Evolutionary conservation across 2,329 filamentous ascomycete species (phyloP).

Genomic region (Fusarium sp.): DNA sequence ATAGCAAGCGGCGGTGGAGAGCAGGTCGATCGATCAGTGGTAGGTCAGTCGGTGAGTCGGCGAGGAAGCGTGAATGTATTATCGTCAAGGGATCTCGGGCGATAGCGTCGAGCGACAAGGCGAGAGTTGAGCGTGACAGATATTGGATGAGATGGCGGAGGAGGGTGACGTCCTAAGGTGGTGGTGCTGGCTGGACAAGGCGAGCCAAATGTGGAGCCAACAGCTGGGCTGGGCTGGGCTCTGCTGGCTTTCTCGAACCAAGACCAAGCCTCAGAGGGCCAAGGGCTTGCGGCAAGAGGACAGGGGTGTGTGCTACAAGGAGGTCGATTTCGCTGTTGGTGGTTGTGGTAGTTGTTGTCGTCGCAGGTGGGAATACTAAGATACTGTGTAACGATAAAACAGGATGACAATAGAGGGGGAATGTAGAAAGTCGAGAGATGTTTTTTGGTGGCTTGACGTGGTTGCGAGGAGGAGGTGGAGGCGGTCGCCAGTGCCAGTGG

Average conservation of each 20-base stretch:
- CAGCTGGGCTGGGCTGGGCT: conserved; percentile 18
- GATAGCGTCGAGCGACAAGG: not conserved
- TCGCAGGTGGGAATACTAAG: conserved; percentile 19
- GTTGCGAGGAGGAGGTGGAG: conserved; percentile 36
- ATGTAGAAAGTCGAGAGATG: conserved; percentile 19
- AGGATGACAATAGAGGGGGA: conserved; percentile 10
- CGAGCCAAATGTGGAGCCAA: conserved; percentile 33
- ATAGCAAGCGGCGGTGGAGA: conserved; percentile 3
- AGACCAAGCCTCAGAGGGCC: conserved; percentile 15
- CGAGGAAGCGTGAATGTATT: conserved; percentile 7
- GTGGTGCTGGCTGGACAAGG: conserved; percentile 27
- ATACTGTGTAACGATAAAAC: conserved; percentile 30
- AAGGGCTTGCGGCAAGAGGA: conserved; percentile 8
- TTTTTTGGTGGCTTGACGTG: conserved; percentile 38
- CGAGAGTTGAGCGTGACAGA: conserved; percentile 17
- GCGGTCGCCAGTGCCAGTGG: conserved; percentile 3
- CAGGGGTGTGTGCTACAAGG: not conserved
- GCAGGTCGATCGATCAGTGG: conserved; percentile 12
- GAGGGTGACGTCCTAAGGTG: conserved; percentile 30
- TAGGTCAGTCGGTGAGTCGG: conserved; percentile 12
- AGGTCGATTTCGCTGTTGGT: conserved; percentile 10
- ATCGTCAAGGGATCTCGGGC: conserved; percentile 9
- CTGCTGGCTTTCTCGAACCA: conserved; percentile 26
- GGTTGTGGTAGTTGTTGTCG: conserved; percentile 4
- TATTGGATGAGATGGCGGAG: conserved; percentile 24